Evolutionary conservation across 208 protist genomes (phyloP), one percentile per base, ranked within the genome.

Genomic region (Acanthamoeba castellanii): DNA sequence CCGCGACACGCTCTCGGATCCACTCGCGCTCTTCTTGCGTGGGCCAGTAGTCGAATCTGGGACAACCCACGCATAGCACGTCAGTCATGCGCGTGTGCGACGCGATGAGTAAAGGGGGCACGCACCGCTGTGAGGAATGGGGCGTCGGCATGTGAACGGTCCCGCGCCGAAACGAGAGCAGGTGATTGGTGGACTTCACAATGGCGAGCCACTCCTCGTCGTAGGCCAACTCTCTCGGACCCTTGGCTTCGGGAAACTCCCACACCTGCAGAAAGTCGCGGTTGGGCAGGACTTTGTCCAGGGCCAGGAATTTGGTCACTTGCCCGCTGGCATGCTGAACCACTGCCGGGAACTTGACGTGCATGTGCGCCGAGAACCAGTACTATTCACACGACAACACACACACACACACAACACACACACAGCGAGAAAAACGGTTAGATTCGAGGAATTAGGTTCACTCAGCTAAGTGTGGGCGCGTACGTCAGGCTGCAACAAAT

Each of bases 321-420:
- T 47, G 27, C 1, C 74, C 84, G 42, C 37, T 13, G 13, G 74
- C 37, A 64, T 97, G 96, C 30, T 57, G 32, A n/a, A 97, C 92
- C 11, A 97, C 32, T 16, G 97, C 97, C 3, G 97, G 93, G 55
- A 97, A 98, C 78, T 98, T 98, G 37, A 96, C 94, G 94, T 98
- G 98, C n/a, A 98, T 93, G 95, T 98, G 98, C 20, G 96, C 97
- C 1, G 98, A 72, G 66, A 98, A 98, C 97, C 97, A 98, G 61
- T 97, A 98, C 92, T 81, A 30, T 27, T 13, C 11, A 25, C 42
- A 25, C 30, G 6, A 7, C 16, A 81, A 50, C 72, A 50, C 11
- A 20, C 22, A 20, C 32, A 4, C 14, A 14, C 14, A 25, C 30
- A 37, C 37, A 70, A 37, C 37, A 91, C 45, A 18, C 59, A 20